Percentiles rank a stretch among this genome's conserved stretches.
These are phyloP conservation scores for Microbotryum scabiosae DNA, from an alignment of 1,284 basidiomycete species.

Conservation along the genomic window DNA sequence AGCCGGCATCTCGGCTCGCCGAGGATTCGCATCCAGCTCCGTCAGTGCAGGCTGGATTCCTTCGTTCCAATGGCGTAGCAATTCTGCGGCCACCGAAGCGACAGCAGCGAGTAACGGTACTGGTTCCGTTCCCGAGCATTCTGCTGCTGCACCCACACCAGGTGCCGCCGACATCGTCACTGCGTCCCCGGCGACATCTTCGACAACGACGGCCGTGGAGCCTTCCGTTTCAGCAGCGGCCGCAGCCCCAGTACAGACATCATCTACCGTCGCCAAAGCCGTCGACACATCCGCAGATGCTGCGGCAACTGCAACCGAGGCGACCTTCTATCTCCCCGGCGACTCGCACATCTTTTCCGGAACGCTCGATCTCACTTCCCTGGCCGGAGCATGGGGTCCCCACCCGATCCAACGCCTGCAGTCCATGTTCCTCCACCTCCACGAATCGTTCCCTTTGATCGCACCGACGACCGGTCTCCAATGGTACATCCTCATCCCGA, in stretches of 20 bases:
- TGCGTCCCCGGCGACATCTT: background rate
- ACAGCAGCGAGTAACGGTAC: too few species aligned
- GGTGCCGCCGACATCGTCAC: background rate
- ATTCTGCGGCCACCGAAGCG: background rate
- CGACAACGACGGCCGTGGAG: background rate
- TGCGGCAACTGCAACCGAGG: background rate
- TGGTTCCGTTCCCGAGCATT: too few species aligned
- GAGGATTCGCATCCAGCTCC: background rate
- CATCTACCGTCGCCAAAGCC: background rate
- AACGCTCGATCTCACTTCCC: constrained; percentile 24
- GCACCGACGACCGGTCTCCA: constrained; percentile 31
- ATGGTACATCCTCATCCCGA: constrained; percentile 52
- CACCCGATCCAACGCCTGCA: constrained; percentile 32
- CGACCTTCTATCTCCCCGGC: constrained; percentile 2
- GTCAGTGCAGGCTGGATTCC: constrained; percentile 4
- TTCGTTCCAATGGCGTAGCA: background rate
- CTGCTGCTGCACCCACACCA: too few species aligned
- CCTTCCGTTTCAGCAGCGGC: constrained; percentile 5
- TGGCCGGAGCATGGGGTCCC: constrained; percentile 24
- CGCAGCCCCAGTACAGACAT: background rate
- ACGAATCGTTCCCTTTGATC: constrained; percentile 28
- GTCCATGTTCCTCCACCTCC: constrained; percentile 29
- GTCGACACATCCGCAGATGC: background rate
- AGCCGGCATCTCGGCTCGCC: background rate
- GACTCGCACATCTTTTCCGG: constrained; percentile 17